Percentiles rank a stretch among this genome's conserved stretches.
Evolutionary conservation across 768 basidiomycete genomes (phyloP).

Genomic region (Lyophyllum shimeji): DNA sequence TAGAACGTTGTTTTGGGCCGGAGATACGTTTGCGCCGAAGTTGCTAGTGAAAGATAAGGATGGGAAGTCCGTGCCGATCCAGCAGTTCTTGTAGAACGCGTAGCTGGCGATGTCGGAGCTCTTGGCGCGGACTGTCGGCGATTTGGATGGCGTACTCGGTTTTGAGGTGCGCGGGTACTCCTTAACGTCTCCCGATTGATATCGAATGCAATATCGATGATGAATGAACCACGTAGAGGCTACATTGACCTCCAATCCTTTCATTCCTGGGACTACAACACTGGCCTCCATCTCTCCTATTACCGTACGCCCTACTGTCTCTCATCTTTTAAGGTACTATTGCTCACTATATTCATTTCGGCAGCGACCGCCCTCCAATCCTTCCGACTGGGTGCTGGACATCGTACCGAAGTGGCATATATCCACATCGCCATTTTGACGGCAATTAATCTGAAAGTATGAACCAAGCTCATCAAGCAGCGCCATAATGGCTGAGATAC

Average conservation of each 20-base stretch:
- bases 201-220: conserved; percentile 50
- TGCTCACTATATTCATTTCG: neutral
- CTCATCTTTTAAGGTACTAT: neutral
- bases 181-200: neutral
- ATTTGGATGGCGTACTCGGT: conserved; percentile 79
- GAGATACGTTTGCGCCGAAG: conserved; percentile 82
- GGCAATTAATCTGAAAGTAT: neutral
- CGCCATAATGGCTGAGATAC: neutral
- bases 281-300: conserved; percentile 83
- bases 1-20: conserved; percentile 93
- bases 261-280: conserved; percentile 90
- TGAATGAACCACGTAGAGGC: conserved; percentile 95
- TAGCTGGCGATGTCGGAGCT: conserved; percentile 78
- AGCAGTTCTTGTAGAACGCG: conserved; percentile 78
- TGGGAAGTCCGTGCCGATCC: conserved; percentile 61
- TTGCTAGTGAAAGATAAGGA: conserved; percentile 48
- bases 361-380: conserved; percentile 83
- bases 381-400: conserved; percentile 89
- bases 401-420: conserved; percentile 66
- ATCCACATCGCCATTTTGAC: neutral
- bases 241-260: conserved; percentile 83
- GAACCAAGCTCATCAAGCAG: too few species aligned
- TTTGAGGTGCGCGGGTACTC: conserved; percentile 64
- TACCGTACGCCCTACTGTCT: conserved; percentile 53
- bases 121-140: conserved; percentile 67